These are phyloP conservation scores for Manihot esculenta DNA, from an alignment of 441 rosid species.

Conservation along the genomic window DNA sequence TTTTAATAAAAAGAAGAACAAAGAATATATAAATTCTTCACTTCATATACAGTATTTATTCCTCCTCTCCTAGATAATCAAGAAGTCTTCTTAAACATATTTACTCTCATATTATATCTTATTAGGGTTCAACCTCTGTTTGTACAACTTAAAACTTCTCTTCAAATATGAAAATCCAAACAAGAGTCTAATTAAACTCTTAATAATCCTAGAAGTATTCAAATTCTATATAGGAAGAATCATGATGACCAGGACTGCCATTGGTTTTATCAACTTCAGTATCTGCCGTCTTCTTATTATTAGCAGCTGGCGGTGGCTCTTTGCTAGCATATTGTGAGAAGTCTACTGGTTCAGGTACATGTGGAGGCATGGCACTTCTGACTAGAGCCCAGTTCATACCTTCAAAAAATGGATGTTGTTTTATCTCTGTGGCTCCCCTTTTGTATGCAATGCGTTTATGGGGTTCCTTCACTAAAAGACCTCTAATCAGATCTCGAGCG, in stretches of 20 bases:
- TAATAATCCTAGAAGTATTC: slow-evolving; percentile 60
- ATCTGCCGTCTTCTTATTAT: slow-evolving; percentile 30
- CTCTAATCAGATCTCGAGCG: slow-evolving; percentile 72
- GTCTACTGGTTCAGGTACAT: slow-evolving; percentile 71
- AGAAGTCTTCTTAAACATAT: slow-evolving; percentile 3
- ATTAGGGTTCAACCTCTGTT: not conserved
- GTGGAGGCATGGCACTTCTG: slow-evolving; percentile 72
- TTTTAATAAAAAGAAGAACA: not conserved
- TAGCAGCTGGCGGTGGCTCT: slow-evolving; percentile 34
- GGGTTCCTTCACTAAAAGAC: slow-evolving; percentile 73
- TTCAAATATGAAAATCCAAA: not conserved
- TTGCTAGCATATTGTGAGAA: slow-evolving; percentile 52
- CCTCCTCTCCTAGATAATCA: slow-evolving; percentile 9
- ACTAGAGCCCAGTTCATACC: slow-evolving; percentile 91
- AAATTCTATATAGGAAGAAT: slow-evolving; percentile 61
- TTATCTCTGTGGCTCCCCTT: slow-evolving; percentile 85
- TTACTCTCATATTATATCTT: slow-evolving; percentile 3
- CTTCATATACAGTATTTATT: slow-evolving; percentile 8
- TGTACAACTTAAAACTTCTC: not conserved
- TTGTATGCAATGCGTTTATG: slow-evolving; percentile 67
- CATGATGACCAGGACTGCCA: slow-evolving; percentile 27
- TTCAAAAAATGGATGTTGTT: slow-evolving; percentile 81
- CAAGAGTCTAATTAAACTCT: no score
- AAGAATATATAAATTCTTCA: not conserved
- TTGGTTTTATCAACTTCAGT: slow-evolving; percentile 27